A percentile compares a stretch with the other conserved stretches of the same genome.
These are phyloP conservation scores for Fusarium brachygibbosum DNA, from an alignment of 2,329 filamentous ascomycete species.

Conservation along the genomic window DNA sequence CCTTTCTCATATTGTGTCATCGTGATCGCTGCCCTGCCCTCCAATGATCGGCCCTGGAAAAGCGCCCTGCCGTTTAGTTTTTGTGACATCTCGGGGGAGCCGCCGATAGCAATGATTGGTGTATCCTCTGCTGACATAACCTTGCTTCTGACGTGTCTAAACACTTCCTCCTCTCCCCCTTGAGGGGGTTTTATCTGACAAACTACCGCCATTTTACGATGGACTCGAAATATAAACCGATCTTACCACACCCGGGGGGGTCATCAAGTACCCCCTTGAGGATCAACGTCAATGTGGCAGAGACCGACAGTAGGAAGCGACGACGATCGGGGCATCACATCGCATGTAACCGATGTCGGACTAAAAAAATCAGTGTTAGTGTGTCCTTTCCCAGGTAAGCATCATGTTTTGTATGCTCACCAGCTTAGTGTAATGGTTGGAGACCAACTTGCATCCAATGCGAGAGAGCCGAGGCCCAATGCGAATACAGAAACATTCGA, in stretches of 20 bases:
- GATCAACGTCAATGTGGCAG: not conserved
- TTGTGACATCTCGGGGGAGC: no score
- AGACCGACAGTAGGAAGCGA: not conserved
- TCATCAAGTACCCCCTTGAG: accelerated
- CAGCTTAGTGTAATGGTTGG: not conserved
- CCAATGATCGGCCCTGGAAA: not conserved
- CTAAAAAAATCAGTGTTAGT: not conserved
- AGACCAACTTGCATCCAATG: not conserved
- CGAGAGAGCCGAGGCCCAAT: not conserved
- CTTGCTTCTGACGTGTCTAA: not conserved
- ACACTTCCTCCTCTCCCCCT: not conserved
- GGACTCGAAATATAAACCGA: not conserved
- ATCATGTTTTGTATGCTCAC: not conserved
- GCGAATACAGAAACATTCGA: not conserved
- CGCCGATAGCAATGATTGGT: not conserved
- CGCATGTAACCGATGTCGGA: not conserved
- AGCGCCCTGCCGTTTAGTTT: not conserved
- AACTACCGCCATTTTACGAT: not conserved
- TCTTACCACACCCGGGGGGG: not conserved
- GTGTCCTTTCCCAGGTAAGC: not conserved
- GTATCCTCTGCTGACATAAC: not conserved
- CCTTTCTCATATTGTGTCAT: no score
- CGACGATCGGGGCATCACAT: not conserved
- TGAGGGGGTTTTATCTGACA: no score
- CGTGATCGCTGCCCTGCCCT: no score